Conservation (phyloP, 148 eudicot genomes). For the Nyssa sinensis region DNA sequence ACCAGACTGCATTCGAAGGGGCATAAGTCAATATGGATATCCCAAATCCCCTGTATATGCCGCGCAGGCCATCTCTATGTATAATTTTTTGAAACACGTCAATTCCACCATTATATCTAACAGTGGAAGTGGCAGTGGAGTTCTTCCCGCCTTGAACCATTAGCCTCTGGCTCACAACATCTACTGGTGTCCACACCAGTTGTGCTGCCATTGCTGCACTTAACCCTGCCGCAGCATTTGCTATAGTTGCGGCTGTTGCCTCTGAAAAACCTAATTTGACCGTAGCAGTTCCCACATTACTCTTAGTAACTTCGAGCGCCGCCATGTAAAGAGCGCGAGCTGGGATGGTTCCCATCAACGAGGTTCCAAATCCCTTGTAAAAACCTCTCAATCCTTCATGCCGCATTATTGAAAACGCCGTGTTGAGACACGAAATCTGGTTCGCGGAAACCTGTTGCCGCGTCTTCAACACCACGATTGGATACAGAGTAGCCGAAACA, state of each 20-base stretch:
- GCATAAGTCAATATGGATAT: slow-evolving; percentile 60
- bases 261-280: slow-evolving; percentile 54
- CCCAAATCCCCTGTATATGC: slow-evolving; percentile 64
- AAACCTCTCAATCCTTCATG: slow-evolving; percentile 63
- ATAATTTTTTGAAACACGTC: slow-evolving; percentile 51
- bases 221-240: slow-evolving; percentile 54
- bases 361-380: slow-evolving; percentile 77
- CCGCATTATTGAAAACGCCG: slow-evolving; percentile 42
- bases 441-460: slow-evolving; percentile 58
- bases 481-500: slow-evolving; percentile 71
- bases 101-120: slow-evolving; percentile 36
- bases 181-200: slow-evolving; percentile 64
- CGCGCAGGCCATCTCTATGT: slow-evolving; percentile 36
- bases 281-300: slow-evolving; percentile 49
- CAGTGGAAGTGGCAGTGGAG: background rate
- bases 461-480: slow-evolving; percentile 75
- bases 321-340: slow-evolving; percentile 85
- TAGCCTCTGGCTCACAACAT: slow-evolving; percentile 59
- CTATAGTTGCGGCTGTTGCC: slow-evolving; percentile 49
- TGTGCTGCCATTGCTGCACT: slow-evolving; percentile 62
- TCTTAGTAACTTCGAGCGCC: slow-evolving; percentile 78
- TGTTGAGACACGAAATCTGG: slow-evolving; percentile 39
- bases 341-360: slow-evolving; percentile 80
- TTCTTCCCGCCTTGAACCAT: slow-evolving; percentile 50
- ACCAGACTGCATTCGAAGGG: slow-evolving; percentile 67